These are phyloP conservation scores for Apiospora hydei DNA, from an alignment of 2,329 filamentous ascomycete genomes.

Conservation along the genomic window DNA sequence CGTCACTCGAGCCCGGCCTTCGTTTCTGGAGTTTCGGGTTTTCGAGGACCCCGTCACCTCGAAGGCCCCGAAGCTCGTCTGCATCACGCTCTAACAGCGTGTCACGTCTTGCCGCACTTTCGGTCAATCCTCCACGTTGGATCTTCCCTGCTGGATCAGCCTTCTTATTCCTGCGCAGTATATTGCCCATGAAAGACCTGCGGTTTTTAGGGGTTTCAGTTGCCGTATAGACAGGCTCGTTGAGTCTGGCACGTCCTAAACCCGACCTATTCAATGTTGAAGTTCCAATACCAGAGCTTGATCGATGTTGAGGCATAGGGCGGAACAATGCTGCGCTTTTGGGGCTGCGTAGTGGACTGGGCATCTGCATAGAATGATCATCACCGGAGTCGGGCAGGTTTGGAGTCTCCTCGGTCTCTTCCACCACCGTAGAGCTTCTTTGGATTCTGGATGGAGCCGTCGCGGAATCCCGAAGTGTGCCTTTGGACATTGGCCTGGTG, in stretches of 20 bases:
- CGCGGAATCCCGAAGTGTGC: constrained; percentile 42
- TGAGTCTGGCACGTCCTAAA: constrained; percentile 40
- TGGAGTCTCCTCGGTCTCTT: constrained; percentile 59
- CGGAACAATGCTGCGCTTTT: constrained; percentile 33
- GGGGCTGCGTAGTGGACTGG: constrained; percentile 37
- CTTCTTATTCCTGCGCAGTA: constrained; percentile 70
- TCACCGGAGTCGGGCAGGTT: constrained; percentile 68
- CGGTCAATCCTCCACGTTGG: constrained; percentile 57
- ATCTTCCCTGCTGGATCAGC: constrained; percentile 58
- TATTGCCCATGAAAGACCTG: constrained; percentile 61
- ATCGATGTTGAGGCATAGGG: constrained; percentile 29
- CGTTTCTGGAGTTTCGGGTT: constrained; percentile 57
- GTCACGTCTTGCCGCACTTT: constrained; percentile 68
- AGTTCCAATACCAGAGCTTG: constrained; percentile 39
- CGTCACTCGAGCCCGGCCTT: constrained; percentile 45
- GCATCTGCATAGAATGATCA: constrained; percentile 45
- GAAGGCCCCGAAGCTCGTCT: constrained; percentile 59
- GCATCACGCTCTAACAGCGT: constrained; percentile 66
- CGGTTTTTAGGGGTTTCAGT: constrained; percentile 45
- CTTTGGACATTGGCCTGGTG: constrained; percentile 37
- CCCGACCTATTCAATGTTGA: constrained; percentile 37
- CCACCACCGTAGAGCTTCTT: constrained; percentile 64
- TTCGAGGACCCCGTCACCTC: constrained; percentile 41
- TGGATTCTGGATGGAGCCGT: constrained; percentile 54
- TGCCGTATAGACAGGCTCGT: constrained; percentile 29